Conservation (phyloP, 2,329 filamentous ascomycete genomes). For the Hypomyces rosellus region DNA sequence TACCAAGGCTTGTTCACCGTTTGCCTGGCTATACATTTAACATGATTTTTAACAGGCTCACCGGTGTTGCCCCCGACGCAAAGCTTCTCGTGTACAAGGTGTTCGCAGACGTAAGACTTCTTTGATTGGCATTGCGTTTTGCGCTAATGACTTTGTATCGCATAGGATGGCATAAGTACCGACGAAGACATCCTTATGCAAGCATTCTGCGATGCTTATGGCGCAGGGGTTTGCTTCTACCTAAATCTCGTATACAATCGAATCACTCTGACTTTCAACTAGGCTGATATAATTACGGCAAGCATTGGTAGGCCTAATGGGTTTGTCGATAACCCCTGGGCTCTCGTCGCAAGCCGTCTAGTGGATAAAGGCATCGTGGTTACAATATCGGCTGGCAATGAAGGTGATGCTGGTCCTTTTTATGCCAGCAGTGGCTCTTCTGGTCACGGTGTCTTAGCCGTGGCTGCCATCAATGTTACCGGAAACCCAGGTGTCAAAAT, state of each 20-base stretch:
- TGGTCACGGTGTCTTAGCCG: constrained; percentile 28
- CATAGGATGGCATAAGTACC: constrained; percentile 23
- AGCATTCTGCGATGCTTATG: constrained; percentile 31
- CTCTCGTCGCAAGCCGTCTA: constrained; percentile 33
- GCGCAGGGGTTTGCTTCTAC: constrained; percentile 24
- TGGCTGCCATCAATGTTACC: constrained; percentile 35
- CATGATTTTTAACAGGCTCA: constrained; percentile 24
- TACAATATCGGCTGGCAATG: constrained; percentile 46
- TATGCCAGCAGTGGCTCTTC: constrained; percentile 30
- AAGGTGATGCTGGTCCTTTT: constrained; percentile 43
- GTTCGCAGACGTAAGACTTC: constrained; percentile 28
- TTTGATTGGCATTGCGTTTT: not conserved
- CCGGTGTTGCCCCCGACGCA: constrained; percentile 40
- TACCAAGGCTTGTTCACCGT: not conserved
- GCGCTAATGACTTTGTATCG: not conserved
- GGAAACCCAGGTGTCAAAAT: constrained; percentile 33
- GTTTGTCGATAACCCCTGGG: constrained; percentile 37
- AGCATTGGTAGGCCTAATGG: constrained; percentile 34
- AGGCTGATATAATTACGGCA: constrained; percentile 39
- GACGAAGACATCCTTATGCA: constrained; percentile 31
- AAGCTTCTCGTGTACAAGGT: constrained; percentile 39
- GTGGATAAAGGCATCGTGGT: constrained; percentile 42
- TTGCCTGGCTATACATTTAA: too few species aligned
- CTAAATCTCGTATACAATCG: not conserved
- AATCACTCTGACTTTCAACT: not conserved